These are phyloP conservation scores for Xylaria sp. DNA, from an alignment of 2,329 filamentous ascomycete species.

Conservation along the genomic window DNA sequence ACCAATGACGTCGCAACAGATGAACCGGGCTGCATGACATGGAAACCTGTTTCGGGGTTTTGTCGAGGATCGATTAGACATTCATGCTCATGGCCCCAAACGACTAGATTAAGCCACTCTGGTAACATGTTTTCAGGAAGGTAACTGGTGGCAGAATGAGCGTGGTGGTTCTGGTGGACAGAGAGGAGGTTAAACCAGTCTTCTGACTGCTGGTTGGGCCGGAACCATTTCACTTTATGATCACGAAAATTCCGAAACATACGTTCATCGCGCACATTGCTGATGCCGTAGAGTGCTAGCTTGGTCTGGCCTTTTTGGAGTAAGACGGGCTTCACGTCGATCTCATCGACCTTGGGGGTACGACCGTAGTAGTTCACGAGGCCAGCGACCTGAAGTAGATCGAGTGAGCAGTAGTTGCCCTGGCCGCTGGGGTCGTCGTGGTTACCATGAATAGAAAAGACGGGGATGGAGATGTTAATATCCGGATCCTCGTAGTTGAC, in stretches of 20 bases:
- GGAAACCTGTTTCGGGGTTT: constrained; percentile 89
- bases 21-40: constrained; percentile 97
- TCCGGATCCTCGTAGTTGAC: constrained; percentile 98
- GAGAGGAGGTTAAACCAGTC: constrained; percentile 98
- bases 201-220: constrained; percentile 78
- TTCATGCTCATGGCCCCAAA: constrained; percentile 99
- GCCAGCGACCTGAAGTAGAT: constrained; percentile 89
- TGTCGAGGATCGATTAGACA: constrained; percentile 85
- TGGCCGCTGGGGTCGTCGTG: constrained; percentile 99
- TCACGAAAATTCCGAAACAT: constrained; percentile 94
- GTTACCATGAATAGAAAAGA: constrained; percentile 98
- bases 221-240: constrained; percentile 92
- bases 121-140: constrained; percentile 93
- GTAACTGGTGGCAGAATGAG: constrained; percentile 91
- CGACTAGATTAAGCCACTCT: constrained; percentile 86
- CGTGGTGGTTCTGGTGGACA: constrained; percentile 95
- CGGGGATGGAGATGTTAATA: constrained; percentile 95
- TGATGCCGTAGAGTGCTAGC: constrained; percentile 90
- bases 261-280: constrained; percentile 95
- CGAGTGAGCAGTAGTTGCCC: constrained; percentile 88
- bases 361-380: constrained; percentile 96
- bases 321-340: constrained; percentile 88
- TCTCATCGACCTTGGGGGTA: constrained; percentile 91
- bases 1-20: constrained; percentile 94
- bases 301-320: constrained; percentile 95